Percentiles rank a stretch among this genome's conserved stretches.
Evolutionary conservation across 2,329 filamentous ascomycete genomes (phyloP).

Genomic region (Rosellinia necatrix): DNA sequence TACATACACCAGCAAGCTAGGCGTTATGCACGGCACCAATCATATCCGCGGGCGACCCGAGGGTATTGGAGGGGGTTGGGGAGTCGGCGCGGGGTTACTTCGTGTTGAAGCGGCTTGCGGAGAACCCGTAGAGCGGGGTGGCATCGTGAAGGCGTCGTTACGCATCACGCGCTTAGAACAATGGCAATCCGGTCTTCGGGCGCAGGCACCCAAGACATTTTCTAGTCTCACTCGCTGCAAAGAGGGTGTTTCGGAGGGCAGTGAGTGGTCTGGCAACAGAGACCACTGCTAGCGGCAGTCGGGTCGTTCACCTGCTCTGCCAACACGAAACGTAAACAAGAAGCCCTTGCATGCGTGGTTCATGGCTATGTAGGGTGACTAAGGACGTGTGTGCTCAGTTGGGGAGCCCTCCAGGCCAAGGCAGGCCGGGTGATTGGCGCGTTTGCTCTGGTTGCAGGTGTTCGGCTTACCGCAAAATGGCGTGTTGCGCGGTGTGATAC

Average conservation of each 20-base stretch:
- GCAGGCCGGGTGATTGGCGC: background rate
- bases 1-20: constrained; percentile 7
- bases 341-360: background rate
- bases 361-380: background rate
- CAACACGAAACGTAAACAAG: constrained; percentile 11
- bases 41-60: constrained; percentile 5
- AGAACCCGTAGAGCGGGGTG: constrained; percentile 3
- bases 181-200: too few species aligned
- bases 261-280: too few species aligned
- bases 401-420: too few species aligned
- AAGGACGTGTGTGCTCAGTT: too few species aligned
- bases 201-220: too few species aligned
- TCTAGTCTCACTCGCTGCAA: too few species aligned
- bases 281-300: too few species aligned
- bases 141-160: too few species aligned
- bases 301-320: background rate
- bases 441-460: background rate
- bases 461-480: constrained; percentile 13
- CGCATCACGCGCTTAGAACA: too few species aligned
- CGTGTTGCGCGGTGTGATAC: constrained; percentile 18
- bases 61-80: constrained; percentile 11
- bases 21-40: constrained; percentile 19
- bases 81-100: constrained; percentile 16
- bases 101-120: constrained; percentile 11
- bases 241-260: too few species aligned